phyloP scores from a whole-genome alignment of 129 eudicot genomes.

The Saposhnikovia divaricata region DNA sequence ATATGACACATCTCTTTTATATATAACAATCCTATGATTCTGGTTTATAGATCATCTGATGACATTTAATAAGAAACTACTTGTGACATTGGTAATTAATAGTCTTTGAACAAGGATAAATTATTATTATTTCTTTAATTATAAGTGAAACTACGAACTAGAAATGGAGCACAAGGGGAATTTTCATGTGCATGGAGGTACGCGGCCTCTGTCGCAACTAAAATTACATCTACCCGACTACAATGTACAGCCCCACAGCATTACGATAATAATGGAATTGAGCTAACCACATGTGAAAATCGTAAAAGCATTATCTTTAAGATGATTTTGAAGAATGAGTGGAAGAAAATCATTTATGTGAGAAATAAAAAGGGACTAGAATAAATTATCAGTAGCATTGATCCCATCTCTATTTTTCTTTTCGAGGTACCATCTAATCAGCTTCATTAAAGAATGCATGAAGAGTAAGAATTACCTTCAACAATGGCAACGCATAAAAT shows the following conservation, averaged over 20 bases:
- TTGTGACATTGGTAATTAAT: background rate
- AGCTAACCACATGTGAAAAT: background rate
- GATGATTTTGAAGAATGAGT: background rate
- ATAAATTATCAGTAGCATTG: background rate
- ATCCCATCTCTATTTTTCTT: background rate
- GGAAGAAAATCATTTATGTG: background rate
- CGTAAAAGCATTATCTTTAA: background rate
- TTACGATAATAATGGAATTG: background rate
- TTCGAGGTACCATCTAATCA: background rate
- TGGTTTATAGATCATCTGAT: background rate
- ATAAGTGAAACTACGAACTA: background rate
- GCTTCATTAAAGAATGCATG: background rate
- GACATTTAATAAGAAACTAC: background rate
- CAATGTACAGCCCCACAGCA: background rate
- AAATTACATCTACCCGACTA: background rate
- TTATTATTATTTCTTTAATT: background rate
- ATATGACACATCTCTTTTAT: background rate
- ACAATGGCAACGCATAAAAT: background rate
- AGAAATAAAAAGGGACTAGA: background rate
- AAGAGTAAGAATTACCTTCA: background rate
- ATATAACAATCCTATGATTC: background rate
- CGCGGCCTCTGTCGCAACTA: background rate
- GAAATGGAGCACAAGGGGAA: background rate
- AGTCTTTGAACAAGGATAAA: background rate
- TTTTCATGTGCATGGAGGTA: background rate